Percentiles rank a stretch among this genome's conserved stretches.
These are phyloP conservation scores for Polyplosphaeria fusca DNA, from an alignment of 495 filamentous ascomycete species.

Conservation along the genomic window DNA sequence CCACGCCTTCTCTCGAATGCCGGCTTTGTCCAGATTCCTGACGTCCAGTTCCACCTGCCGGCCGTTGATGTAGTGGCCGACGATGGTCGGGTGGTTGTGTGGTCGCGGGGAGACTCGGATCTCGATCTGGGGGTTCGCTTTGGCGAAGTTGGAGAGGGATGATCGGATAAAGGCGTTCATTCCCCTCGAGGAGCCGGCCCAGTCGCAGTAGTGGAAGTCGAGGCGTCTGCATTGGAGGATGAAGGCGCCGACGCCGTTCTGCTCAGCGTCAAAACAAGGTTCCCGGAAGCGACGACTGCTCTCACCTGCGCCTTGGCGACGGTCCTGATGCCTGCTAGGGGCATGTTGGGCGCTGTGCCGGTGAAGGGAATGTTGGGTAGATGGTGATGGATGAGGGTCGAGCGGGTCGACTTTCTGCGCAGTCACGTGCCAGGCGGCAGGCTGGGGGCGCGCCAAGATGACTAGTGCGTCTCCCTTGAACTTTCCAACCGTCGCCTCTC, in stretches of 20 bases:
- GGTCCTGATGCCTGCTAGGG: conserved; percentile 57
- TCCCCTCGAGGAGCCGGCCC: conserved; percentile 82
- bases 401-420: conserved; percentile 21
- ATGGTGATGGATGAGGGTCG: not conserved
- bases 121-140: conserved; percentile 81
- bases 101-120: conserved; percentile 87
- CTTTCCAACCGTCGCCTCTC: not conserved
- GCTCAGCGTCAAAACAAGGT: conserved; percentile 13
- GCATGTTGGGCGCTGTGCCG: conserved; percentile 53
- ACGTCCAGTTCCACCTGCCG: conserved; percentile 83
- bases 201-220: conserved; percentile 96
- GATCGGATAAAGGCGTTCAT: conserved; percentile 88
- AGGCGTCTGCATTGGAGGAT: conserved; percentile 94
- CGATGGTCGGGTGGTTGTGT: conserved; percentile 78
- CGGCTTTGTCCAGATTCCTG: conserved; percentile 72
- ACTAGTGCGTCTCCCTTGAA: not conserved
- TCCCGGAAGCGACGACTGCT: not conserved
- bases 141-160: conserved; percentile 70
- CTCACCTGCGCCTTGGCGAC: conserved; percentile 62
- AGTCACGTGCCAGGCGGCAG: conserved; percentile 13
- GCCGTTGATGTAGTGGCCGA: conserved; percentile 88
- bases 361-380: not conserved
- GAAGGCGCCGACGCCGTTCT: conserved; percentile 97
- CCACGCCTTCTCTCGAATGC: conserved; percentile 77
- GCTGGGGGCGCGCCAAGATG: conserved; percentile 1